Evolutionary conservation across 257 asterid species (phyloP), one percentile per base, ranked within the genome.

Genomic region (Thymus quinquecostatus): DNA sequence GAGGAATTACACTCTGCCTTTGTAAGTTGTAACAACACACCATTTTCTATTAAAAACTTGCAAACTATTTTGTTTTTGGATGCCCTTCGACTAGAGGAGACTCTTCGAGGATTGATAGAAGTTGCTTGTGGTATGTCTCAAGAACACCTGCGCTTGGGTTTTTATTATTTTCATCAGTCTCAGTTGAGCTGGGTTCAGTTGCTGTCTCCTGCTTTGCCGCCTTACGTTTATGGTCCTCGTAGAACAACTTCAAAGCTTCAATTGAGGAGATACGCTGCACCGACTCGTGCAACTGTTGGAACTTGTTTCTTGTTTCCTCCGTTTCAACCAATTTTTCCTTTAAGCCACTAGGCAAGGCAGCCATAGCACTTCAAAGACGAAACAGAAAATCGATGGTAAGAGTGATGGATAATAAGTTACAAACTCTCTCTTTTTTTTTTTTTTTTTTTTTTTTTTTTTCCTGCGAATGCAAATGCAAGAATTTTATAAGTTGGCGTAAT

Each of bases 271-370:
- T 60, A 56, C 84, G 68, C 53, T 71, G 84, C 75, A 84, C 85
- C 0, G 88, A 77, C 77, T 83, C 86, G 8, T 85, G 86, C 80
- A 94, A 71, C 28, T n/a, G 50, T 61, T 70, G 80, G 47, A 85
- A 76, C 71, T 82, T 77, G 36, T 68, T 76, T 81, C 92, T 84
- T 44, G 80, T 79, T 77, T 84, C 97, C 81, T 87, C 90, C 21
- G 77, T 78, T 78, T 82, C 89, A 13, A 87, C 86, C 86, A 91
- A 50, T 74, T 82, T 86, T 74, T 77, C 86, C 83, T 71, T 84
- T 58, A 88, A 61, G 36, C 67, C 89, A 44, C 48, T 65, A 8
- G 95, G 93, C 58, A 94, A 90, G 78, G 82, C 72, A 61, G 84
- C 89, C 78, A 88, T 68, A 43, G 87, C 90, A 75, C 99, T 89